Evolutionary conservation across 371 early-diverging fungal genomes (phyloP).

Genomic region (Mucor circinelloides): DNA sequence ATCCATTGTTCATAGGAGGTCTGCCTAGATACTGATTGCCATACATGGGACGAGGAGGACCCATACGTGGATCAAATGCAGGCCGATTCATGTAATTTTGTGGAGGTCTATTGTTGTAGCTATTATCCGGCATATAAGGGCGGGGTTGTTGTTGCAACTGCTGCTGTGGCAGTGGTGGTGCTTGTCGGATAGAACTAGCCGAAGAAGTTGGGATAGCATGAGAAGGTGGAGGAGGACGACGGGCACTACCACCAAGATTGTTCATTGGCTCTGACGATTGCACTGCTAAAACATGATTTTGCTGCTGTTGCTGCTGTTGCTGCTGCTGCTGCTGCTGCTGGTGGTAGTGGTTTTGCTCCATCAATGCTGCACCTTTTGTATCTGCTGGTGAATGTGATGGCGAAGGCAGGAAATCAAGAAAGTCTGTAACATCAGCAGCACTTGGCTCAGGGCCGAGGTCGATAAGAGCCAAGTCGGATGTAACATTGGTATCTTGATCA

Average conservation of each 20-base stretch:
- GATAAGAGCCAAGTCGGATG: not conserved
- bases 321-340: constrained; percentile 7
- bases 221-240: not conserved
- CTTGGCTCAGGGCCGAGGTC: constrained; percentile 49
- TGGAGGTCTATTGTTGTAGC: not conserved
- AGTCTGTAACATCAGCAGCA: constrained; percentile 53
- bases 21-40: not conserved
- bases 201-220: not conserved
- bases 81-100: constrained; percentile 16
- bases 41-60: constrained; percentile 11
- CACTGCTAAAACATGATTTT: not conserved
- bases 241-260: not conserved
- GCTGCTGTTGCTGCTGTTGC: not conserved
- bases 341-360: constrained; percentile 26
- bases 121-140: not conserved
- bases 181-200: constrained; percentile 3
- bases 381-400: constrained; percentile 44
- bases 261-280: not conserved
- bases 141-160: not conserved
- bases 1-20: constrained; percentile 10
- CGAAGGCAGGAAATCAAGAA: constrained; percentile 51
- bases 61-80: constrained; percentile 17
- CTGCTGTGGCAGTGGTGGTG: not conserved
- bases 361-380: constrained; percentile 24
- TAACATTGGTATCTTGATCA: not conserved